A percentile compares a stretch with the other conserved stretches of the same genome.
Conservation (phyloP, 306 rosid genomes). For the Dryas octopetala region DNA sequence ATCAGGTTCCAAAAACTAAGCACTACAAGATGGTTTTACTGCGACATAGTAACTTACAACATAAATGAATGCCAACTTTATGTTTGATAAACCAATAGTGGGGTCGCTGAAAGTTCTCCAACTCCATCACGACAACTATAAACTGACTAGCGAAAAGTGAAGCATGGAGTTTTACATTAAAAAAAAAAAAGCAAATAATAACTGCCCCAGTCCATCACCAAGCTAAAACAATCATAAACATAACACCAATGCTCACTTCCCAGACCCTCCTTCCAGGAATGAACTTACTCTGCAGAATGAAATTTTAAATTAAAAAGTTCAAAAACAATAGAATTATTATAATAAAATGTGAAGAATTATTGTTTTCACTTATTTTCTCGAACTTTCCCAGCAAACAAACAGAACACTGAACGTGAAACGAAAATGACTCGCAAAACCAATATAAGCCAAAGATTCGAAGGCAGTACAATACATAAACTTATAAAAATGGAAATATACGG, state of each 20-base stretch:
- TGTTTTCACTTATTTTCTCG: neutral
- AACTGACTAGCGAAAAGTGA: neutral
- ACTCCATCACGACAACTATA: neutral
- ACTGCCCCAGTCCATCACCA: neutral
- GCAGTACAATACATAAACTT: neutral
- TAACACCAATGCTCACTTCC: neutral
- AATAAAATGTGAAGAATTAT: neutral
- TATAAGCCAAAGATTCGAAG: neutral
- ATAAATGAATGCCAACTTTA: neutral
- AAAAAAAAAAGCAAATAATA: neutral
- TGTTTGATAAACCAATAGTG: neutral
- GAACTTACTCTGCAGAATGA: neutral
- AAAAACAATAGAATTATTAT: neutral
- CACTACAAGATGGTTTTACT: neutral
- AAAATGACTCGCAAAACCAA: neutral
- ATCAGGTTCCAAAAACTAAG: neutral
- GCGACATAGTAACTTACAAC: neutral
- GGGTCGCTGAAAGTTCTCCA: neutral
- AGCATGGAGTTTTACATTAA: neutral
- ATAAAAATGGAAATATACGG: neutral
- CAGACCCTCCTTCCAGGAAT: neutral
- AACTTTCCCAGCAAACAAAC: conserved; percentile 15
- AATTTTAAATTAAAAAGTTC: neutral
- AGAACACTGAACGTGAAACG: neutral
- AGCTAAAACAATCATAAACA: neutral